Conservation (phyloP, 306 rosid genomes). For the Malus domestica region ASM211411v1 NC_041799.1:4009501-4010000, state of each 20-base stretch:
- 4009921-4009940: fast-evolving
- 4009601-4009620: background rate
- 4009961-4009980: too few relatives aligned
- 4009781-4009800: too few relatives aligned
- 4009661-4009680: background rate
- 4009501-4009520: background rate
- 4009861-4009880: too few relatives aligned
- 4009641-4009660: background rate
- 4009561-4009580: background rate
- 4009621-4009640: background rate
- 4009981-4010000: too few relatives aligned
- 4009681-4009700: background rate
- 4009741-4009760: background rate
- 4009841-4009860: background rate
- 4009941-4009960: too few relatives aligned
- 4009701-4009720: background rate
- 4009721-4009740: background rate
- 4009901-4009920: too few relatives aligned
- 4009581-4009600: background rate
- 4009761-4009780: background rate
- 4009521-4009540: background rate
- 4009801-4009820: too few relatives aligned
- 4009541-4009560: background rate
- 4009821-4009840: background rate
- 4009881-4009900: background rate